Conservation (phyloP, 1,139 yeast species). For the Hanseniaspora uvarum region DNA sequence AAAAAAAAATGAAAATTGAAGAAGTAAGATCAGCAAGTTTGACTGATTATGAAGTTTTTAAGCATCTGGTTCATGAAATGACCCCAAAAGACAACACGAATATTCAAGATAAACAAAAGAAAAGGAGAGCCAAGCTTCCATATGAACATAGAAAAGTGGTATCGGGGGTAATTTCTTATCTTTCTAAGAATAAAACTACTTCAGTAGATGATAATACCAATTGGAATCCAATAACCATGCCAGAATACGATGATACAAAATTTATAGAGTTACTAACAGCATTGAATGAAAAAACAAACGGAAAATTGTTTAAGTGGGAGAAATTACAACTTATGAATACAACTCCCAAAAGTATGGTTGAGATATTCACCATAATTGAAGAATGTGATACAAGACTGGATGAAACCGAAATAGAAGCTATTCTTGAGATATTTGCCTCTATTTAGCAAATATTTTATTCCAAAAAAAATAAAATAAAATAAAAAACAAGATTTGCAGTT, state of each 20-base stretch:
- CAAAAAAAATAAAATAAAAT: background rate
- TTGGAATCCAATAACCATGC: constrained; percentile 17
- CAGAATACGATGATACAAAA: constrained; percentile 31
- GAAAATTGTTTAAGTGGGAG: constrained; percentile 66
- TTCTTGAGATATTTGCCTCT: constrained; percentile 33
- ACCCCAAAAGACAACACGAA: constrained; percentile 31
- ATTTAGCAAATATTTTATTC: background rate
- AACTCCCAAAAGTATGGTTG: constrained; percentile 70
- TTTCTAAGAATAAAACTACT: constrained; percentile 28
- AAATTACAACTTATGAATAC: constrained; percentile 72
- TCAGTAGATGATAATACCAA: constrained; percentile 19
- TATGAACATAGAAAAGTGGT: constrained; percentile 56
- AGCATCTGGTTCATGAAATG: constrained; percentile 30
- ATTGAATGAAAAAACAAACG: constrained; percentile 37
- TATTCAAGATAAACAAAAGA: constrained; percentile 28
- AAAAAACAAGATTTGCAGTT: too few species aligned
- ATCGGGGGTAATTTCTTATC: constrained; percentile 42
- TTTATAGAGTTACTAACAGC: constrained; percentile 45
- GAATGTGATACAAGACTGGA: constrained; percentile 79
- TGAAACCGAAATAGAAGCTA: constrained; percentile 49
- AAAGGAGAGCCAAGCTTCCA: constrained; percentile 25
- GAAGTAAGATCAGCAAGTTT: constrained; percentile 29
- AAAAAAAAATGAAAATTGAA: constrained; percentile 26
- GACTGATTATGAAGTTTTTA: constrained; percentile 32
- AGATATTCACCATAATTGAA: constrained; percentile 68